A percentile compares a stretch with the other conserved stretches of the same genome.
Conservation (phyloP, 2,329 filamentous ascomycete genomes). For the Pyrenochaeta sp. region DNA sequence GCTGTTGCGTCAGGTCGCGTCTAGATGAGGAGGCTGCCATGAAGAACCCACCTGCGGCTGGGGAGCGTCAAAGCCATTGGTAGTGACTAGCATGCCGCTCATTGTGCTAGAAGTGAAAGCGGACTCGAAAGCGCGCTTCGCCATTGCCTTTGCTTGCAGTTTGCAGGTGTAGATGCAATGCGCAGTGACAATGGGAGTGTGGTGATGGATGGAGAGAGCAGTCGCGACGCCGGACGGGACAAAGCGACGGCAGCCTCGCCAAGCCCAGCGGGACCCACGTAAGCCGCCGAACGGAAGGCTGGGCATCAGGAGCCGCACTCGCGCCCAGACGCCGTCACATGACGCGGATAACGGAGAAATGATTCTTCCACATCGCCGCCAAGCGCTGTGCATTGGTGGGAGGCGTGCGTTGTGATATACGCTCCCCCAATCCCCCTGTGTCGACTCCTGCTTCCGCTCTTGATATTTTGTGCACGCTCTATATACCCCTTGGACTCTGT, state of each 20-base stretch:
- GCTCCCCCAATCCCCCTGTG: constrained; percentile 27
- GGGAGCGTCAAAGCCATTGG: constrained; percentile 19
- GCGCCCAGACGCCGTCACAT: neutral
- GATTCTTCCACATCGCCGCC: constrained; percentile 9
- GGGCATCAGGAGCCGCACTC: neutral
- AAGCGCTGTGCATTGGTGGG: constrained; percentile 15
- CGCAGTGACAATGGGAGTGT: constrained; percentile 15
- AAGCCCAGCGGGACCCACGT: neutral
- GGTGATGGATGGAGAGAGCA: constrained; percentile 11
- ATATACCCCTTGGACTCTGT: constrained; percentile 9
- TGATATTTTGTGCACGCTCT: constrained; percentile 20
- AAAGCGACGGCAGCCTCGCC: neutral
- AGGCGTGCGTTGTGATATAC: constrained; percentile 29
- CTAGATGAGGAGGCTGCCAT: constrained; percentile 7
- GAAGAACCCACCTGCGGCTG: constrained; percentile 29
- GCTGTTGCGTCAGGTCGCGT: constrained; percentile 21
- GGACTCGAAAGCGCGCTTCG: constrained; percentile 23
- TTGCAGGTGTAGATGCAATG: constrained; percentile 9
- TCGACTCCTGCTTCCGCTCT: constrained; percentile 26
- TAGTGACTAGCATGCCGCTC: constrained; percentile 15
- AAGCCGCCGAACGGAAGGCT: constrained; percentile 6
- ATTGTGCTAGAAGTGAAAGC: constrained; percentile 21
- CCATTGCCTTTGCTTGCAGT: constrained; percentile 17
- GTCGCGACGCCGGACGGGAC: constrained; percentile 4
- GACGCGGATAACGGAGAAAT: constrained; percentile 9